phyloP scores from a whole-genome alignment of 129 eudicot species.

The Chrysanthemum makinoi region DNA sequence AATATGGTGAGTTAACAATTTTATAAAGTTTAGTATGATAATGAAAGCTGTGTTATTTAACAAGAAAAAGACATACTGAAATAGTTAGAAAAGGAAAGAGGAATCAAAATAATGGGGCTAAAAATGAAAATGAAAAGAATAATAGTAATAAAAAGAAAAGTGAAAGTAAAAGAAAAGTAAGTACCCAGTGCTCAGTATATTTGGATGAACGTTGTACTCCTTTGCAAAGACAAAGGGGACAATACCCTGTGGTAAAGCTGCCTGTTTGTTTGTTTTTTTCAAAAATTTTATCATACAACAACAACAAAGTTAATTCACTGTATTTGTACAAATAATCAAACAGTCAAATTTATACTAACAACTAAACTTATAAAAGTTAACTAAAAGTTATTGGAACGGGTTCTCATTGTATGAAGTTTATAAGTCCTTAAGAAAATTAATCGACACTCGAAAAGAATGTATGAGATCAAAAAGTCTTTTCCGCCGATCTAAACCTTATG shows the following conservation, averaged over 20 bases:
- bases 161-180: slow-evolving; percentile 19
- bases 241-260: slow-evolving; percentile 98
- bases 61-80: neutral
- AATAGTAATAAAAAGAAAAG: neutral
- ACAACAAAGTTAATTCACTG: slow-evolving; percentile 13
- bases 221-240: slow-evolving; percentile 98
- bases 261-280: slow-evolving; percentile 53
- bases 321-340: neutral
- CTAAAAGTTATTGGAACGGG: too few species aligned
- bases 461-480: too few species aligned
- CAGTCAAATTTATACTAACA: slow-evolving; percentile 4
- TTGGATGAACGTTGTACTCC: slow-evolving; percentile 90
- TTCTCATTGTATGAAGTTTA: too few species aligned
- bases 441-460: too few species aligned
- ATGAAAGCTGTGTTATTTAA: too few species aligned
- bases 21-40: too few species aligned
- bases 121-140: neutral
- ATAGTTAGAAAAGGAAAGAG: slow-evolving; percentile 15
- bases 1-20: too few species aligned
- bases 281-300: slow-evolving; percentile 19
- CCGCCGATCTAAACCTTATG: too few species aligned
- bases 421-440: too few species aligned
- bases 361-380: too few species aligned
- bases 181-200: slow-evolving; percentile 92
- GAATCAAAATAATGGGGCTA: slow-evolving; percentile 7